Evolutionary conservation across 129 eudicot genomes (phyloP), one percentile per base, ranked within the genome.

Genomic region (Lonicera japonica): DNA sequence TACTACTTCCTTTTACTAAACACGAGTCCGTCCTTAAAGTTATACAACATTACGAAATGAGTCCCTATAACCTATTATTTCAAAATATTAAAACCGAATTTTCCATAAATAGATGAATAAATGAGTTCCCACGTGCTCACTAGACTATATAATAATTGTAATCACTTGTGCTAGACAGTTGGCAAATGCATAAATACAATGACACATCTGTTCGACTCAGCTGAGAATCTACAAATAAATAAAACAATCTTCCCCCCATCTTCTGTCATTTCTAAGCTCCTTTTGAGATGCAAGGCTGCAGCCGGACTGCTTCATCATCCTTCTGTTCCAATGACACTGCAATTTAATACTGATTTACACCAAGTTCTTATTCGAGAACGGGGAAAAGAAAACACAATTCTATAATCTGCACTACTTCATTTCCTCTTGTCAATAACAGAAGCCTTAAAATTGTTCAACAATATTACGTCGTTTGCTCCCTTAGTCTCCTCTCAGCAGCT

Each of bases 401-500:
- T 1, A 19, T 1, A 8, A 1, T 23, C 51, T 5, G 2, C 25
- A 60, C 25, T 19, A 21, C 11, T 19, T 52, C 21, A 1, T 19
- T 21, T 54, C 62, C 21, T 38, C 52, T 65, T 4, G 23, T 57
- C 21, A 29, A 10, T 14, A 9, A 14, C 3, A 16, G 45, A 46
- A 50, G 36, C 36, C 6, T 29, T 10, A n/a, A 18, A 4, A 23
- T n/a, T 6, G 18, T 61, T 13, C 39, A 61, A 34, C 18, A 0
- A 50, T 2, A 7, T 71, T 69, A 69, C 8, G 70, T 57, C 29
- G 68, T 69, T 52, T 59, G 74, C 47, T 79, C 82, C 75, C 48
- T 69, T 47, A 84, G 71, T 68, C 95, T 73, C 77, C 85, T 87
- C 69, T 91, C 88, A 18, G 97, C 97, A 17, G 95, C 95, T 54